Evolutionary conservation across 257 asterid species (phyloP), one percentile per base, ranked within the genome.

Genomic region (Osmanthus fragrans): DNA sequence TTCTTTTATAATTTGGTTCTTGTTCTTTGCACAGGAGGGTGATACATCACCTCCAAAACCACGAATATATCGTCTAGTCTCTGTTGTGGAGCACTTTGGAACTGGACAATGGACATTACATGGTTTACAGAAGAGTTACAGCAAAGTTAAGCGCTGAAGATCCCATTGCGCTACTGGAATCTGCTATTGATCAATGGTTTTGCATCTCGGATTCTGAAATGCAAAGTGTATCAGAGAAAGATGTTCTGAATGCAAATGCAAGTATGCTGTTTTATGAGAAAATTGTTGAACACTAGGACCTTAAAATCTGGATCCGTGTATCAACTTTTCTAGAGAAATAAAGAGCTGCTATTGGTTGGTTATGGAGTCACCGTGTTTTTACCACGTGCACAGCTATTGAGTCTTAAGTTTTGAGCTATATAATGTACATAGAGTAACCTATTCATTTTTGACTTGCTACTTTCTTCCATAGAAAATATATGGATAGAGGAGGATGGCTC

Each of bases 41-140:
- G 80, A 77, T 54, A 51, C 70, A 12, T 12, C 73, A 39, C 78
- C 71, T 32, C 10, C 71, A 21, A 73, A 73, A 33, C 81, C 25
- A 70, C 87, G 84, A 51, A 81, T 51, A n/a, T 94, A 94, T 80
- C 87, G 89, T 19, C 89, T 93, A 8, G 90, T 89, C 66, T 91
- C 97, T 4, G 96, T 90, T 5, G 96, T 95, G 51, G 90, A 88
- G 87, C 99, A 93, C 86, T 93, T 81, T 47, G 98, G 98, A 60
- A 81, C 73, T 39, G 90, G 93, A 90, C 79, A 81, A 89, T 5
- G 98, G 99, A 45, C 98, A 95, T 83, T 95, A 95, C 90, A 90
- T 83, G 5, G 94, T 95, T 72, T 90, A 88, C 87, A 87, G 96
- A 78, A 92, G 87, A 84, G 96, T 86, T 76, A 83, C 70, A 5